phyloP scores from a whole-genome alignment of 139 green algal genomes.

The Eudorina sp. region DNA sequence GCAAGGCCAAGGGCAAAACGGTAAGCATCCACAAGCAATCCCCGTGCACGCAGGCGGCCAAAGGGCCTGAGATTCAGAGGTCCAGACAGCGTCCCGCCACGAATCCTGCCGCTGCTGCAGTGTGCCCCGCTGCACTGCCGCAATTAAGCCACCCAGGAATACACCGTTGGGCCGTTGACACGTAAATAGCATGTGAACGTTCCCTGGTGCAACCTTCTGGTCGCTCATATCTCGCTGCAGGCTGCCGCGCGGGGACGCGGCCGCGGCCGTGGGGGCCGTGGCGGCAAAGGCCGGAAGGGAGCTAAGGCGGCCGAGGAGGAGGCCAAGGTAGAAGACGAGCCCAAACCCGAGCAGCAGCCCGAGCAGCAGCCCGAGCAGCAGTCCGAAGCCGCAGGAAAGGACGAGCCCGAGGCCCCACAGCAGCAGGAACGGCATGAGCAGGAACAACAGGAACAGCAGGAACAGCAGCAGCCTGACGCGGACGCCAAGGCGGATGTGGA shows the following conservation, averaged over 20 bases:
- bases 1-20: slow-evolving; percentile 30
- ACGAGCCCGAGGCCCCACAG: not conserved
- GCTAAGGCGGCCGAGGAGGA: slow-evolving; percentile 41
- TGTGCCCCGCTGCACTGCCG: too few species aligned
- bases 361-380: slow-evolving; percentile 13
- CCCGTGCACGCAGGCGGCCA: too few species aligned
- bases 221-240: not conserved
- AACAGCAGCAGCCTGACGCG: not conserved
- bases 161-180: too few species aligned
- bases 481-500: not conserved
- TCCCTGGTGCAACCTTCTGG: too few species aligned
- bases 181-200: too few species aligned
- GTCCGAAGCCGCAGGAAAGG: not conserved
- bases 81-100: too few species aligned
- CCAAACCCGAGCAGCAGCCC: not conserved
- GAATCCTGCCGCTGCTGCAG: too few species aligned
- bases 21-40: too few species aligned
- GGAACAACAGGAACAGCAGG: not conserved
- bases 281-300: slow-evolving; percentile 27
- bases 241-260: slow-evolving; percentile 4
- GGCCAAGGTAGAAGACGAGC: not conserved
- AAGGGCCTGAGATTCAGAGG: too few species aligned
- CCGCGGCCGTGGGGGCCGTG: not conserved
- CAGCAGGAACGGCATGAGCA: too few species aligned
- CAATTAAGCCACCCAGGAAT: too few species aligned